Base-by-base conservation (phyloP, 75 land plant species). In the Isoetes taiwanensis region DNA sequence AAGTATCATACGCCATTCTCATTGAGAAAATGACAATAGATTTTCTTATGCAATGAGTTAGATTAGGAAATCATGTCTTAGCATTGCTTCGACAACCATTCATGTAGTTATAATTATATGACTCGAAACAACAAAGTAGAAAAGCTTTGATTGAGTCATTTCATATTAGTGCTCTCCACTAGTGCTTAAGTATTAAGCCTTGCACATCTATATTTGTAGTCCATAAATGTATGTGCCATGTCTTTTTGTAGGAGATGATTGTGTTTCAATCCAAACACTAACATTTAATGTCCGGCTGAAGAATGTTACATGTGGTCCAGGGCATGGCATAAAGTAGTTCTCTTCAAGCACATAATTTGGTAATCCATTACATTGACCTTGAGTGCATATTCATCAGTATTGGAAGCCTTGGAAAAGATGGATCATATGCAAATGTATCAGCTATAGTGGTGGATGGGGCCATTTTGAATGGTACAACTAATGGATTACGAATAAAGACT, bases 321-420 rank as follows among this genome's bases (percentile, higher is more conserved):
- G 95, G n/a, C 95, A 88, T 68, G 95, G 95, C 43, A 88, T 88
- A 76, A 88, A 87, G 95, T 88, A 69, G n/a, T n/a, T n/a, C n/a
- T n/a, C n/a, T n/a, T n/a, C n/a, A n/a, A n/a, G n/a, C n/a, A n/a
- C n/a, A n/a, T n/a, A n/a, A n/a, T n/a, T n/a, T n/a, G n/a, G n/a
- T n/a, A n/a, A n/a, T n/a, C n/a, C n/a, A n/a, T n/a, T n/a, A n/a
- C n/a, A n/a, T n/a, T n/a, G n/a, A n/a, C n/a, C n/a, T n/a, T 46
- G 16, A 19, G 16, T 46, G 12, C 25, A 5, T 5, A 46, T 8
- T 5, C 19, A 46, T n/a, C n/a, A n/a, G 50, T 23, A 46, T 46
- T 46, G 50, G 50, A 16, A 46, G 50, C 19, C 50, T 46, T n/a
- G 50, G 50, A 8, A 46, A 46, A 46, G 50, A 16, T 8, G 50